Conservation (phyloP, 1,284 basidiomycete species). For the Marasmius sp. region DNA sequence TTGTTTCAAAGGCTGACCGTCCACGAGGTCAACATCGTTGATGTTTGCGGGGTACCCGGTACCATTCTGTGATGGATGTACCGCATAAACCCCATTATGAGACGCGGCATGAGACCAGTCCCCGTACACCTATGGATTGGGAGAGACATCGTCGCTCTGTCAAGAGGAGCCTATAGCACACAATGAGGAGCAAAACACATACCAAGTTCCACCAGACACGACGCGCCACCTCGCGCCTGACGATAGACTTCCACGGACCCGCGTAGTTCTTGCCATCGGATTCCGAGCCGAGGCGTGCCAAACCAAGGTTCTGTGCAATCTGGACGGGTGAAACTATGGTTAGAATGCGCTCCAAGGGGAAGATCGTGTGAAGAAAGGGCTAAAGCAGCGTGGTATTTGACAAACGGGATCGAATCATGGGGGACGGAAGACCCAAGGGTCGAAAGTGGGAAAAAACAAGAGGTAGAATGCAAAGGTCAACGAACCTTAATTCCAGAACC, state of each 20-base stretch:
- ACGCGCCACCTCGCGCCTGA: constrained; percentile 22
- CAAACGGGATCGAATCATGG: neutral
- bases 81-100: constrained; percentile 22
- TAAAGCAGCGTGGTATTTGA: neutral
- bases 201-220: constrained; percentile 25
- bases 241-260: constrained; percentile 18
- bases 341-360: neutral
- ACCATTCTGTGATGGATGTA: constrained; percentile 24
- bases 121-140: constrained; percentile 18
- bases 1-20: constrained; percentile 12
- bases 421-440: neutral
- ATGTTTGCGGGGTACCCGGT: constrained; percentile 23
- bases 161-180: neutral
- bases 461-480: neutral
- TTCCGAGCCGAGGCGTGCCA: constrained; percentile 23
- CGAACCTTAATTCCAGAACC: constrained; percentile 22
- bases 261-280: constrained; percentile 16
- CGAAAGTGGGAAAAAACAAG: neutral
- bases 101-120: constrained; percentile 26
- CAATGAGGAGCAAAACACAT: neutral
- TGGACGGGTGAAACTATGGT: neutral
- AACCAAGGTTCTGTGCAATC: constrained; percentile 25
- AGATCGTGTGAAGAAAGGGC: neutral
- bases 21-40: constrained; percentile 21
- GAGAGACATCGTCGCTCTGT: neutral